Base-by-base conservation (phyloP, 179 eudicot genomes). In the Silene noctiflora region DNA sequence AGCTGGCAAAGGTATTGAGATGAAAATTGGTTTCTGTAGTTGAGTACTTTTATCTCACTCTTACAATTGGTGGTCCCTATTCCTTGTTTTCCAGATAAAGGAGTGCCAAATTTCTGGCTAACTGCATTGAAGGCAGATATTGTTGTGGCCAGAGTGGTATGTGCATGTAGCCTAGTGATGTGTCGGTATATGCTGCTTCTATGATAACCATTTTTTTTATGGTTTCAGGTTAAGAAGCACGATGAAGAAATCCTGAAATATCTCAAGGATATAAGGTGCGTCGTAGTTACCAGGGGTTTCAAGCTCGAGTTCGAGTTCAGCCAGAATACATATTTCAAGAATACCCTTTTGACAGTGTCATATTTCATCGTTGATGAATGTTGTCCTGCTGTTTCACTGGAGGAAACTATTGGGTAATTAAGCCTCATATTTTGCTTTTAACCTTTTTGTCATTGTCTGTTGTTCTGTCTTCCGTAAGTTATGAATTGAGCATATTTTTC, bases 331-430 rank as follows among this genome's bases (percentile, higher is more conserved):
- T 86, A 71, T 76, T 90, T 90, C 69, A 90, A 84, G 69, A 88
- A 88, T 75, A 12, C 88, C 2, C 75, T 86, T 56, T 76, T 86
- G 74, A 83, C 87, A 1, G 88, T 87, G 80, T 82, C 86, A 11
- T 90, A 90, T 69, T 86, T 87, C 82, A 84, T 89, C 91, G 77
- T 89, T 79, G 88, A 86, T 75, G 95, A 90, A 58, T 89, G 86
- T 75, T 91, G 86, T 35, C 91, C 90, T 29, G 87, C 86, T 61
- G 29, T 1, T 35, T 35, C 42, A 6, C 42, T 87, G 71, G 91
- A 90, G 81, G 87, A 84, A 83, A 87, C 88, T 29, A 86, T 86
- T 16, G 95, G 95, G 95, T 90, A 85, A 78, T 72, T 20, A 14
- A 53, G 72, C 53, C 35, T 56, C 12, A 35, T 35, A 35, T 4